Percentiles rank a stretch among this genome's conserved stretches.
Evolutionary conservation across 1,139 yeast genomes (phyloP).

Genomic region (Pichia sp.): DNA sequence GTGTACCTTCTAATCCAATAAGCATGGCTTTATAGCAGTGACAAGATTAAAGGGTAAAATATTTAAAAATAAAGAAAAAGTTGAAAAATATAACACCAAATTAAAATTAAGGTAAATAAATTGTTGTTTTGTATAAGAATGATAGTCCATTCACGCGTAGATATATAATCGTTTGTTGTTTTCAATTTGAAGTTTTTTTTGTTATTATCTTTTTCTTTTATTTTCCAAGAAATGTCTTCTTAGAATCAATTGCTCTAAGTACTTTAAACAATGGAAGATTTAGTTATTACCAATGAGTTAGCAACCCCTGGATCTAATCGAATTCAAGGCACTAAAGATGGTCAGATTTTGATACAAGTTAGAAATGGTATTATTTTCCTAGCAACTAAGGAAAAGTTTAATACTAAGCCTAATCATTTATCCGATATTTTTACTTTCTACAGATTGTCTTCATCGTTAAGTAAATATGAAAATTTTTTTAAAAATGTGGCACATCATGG

Average conservation of each 20-base stretch:
- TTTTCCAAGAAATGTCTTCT: too few relatives aligned
- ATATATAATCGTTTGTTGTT: too few relatives aligned
- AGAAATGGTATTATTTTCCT: slow-evolving; percentile 11
- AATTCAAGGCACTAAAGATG: slow-evolving; percentile 23
- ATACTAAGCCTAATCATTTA: slow-evolving; percentile 10
- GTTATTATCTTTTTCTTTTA: too few relatives aligned
- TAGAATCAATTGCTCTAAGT: not conserved
- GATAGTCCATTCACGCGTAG: too few relatives aligned
- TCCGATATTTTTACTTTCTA: slow-evolving; percentile 17
- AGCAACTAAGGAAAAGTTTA: slow-evolving; percentile 4
- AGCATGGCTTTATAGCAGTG: slow-evolving; percentile 41
- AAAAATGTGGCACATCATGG: slow-evolving; percentile 7
- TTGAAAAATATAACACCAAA: not conserved
- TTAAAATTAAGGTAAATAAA: too few relatives aligned
- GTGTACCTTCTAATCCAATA: slow-evolving; percentile 69
- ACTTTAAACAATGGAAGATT: slow-evolving; percentile 11
- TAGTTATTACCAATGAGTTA: slow-evolving; percentile 7
- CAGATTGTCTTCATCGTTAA: slow-evolving; percentile 16
- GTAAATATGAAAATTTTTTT: slow-evolving; percentile 19
- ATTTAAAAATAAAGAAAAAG: not conserved
- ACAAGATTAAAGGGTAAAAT: not conserved
- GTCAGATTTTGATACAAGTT: slow-evolving; percentile 18
- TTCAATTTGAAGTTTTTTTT: too few relatives aligned
- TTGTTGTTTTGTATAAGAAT: too few relatives aligned
- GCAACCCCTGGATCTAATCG: slow-evolving; percentile 10